phyloP scores from a whole-genome alignment of 495 filamentous ascomycete species.

The Beverwykella pulmonaria region DNA sequence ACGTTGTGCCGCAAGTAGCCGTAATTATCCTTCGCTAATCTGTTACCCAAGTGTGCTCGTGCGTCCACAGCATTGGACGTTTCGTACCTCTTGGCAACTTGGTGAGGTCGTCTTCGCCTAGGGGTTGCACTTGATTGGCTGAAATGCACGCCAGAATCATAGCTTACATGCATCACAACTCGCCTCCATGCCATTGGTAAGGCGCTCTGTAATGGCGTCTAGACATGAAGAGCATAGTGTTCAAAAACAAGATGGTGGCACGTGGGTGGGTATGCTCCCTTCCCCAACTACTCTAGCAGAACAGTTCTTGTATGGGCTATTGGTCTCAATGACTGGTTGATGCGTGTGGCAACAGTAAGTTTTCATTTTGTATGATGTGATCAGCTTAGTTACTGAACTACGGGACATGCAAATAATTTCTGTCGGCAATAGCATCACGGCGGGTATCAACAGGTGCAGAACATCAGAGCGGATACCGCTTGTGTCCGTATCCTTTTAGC shows the following conservation, averaged over 20 bases:
- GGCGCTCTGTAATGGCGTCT: too few species aligned
- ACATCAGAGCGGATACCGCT: not conserved
- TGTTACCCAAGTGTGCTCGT: too few species aligned
- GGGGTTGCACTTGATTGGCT: too few species aligned
- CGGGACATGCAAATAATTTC: not conserved
- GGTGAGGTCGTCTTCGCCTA: too few species aligned
- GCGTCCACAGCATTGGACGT: too few species aligned
- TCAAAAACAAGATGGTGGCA: not conserved
- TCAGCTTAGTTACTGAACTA: not conserved
- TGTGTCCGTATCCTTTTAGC: not conserved
- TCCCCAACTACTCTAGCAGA: not conserved
- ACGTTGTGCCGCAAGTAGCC: too few species aligned
- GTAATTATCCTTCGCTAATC: too few species aligned
- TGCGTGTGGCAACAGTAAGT: constrained; percentile 1
- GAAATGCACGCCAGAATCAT: too few species aligned
- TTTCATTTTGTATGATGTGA: not conserved
- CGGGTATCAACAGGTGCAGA: not conserved
- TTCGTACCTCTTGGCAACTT: too few species aligned
- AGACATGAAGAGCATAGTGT: not conserved
- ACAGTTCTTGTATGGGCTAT: not conserved
- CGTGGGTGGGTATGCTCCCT: not conserved
- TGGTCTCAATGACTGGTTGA: not conserved
- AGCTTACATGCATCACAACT: too few species aligned
- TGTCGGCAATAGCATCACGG: not conserved
- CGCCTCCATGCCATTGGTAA: too few species aligned